Evolutionary conservation across 306 rosid genomes (phyloP).

Genomic region (Pachyrhizus erosus): DNA sequence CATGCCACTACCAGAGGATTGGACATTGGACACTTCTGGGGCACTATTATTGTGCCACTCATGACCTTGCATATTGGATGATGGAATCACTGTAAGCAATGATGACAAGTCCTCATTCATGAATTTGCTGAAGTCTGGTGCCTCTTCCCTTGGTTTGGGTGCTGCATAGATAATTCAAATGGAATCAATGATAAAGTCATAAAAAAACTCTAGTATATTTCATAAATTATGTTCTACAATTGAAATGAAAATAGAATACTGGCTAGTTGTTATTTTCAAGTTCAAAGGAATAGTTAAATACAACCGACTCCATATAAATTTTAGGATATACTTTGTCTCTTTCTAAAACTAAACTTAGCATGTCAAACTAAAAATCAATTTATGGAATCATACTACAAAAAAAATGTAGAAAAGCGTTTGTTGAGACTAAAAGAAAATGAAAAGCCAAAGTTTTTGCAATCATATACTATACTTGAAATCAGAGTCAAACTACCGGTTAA

Average conservation of each 20-base stretch:
- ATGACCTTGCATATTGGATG: slow-evolving; percentile 53
- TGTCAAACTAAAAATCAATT: not conserved
- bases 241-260: not conserved
- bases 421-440: not conserved
- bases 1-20: slow-evolving; percentile 51
- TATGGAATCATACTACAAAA: not conserved
- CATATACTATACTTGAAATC: not conserved
- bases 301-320: not conserved
- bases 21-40: slow-evolving; percentile 49
- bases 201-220: not conserved
- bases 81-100: slow-evolving; percentile 58
- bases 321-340: not conserved
- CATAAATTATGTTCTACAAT: not conserved
- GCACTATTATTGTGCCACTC: slow-evolving; percentile 56
- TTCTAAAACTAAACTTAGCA: not conserved
- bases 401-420: slow-evolving; percentile 4
- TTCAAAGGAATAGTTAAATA: no score
- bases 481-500: not conserved
- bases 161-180: slow-evolving; percentile 43
- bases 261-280: not conserved
- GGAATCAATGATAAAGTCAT: not conserved
- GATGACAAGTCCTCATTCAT: slow-evolving; percentile 67
- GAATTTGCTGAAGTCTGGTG: slow-evolving; percentile 44
- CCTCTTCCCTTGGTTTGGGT: slow-evolving; percentile 58
- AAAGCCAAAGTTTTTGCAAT: not conserved